Evolutionary conservation across 306 rosid genomes (phyloP), one percentile per base, ranked within the genome.

Genomic region (Prosopis cineraria): DNA sequence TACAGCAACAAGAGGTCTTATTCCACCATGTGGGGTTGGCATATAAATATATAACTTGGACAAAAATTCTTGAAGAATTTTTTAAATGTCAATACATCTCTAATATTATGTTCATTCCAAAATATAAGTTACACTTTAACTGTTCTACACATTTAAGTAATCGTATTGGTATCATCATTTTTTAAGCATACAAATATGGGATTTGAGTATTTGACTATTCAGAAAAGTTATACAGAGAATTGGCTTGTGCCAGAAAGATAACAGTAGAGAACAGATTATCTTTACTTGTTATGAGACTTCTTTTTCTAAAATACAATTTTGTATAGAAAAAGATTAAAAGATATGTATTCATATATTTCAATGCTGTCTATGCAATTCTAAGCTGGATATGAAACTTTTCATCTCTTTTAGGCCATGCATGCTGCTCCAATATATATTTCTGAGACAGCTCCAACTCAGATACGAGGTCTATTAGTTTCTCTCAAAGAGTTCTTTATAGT

Each of bases 341-440:
- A 40, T 33, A 62, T 13, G 33, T 67, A 52, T 11, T 27, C 3
- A 39, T 39, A 11, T 14, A 6, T 22, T 60, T 44, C 41, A 31
- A 13, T 76, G 22, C 36, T 78, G 58, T 50, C 11, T 71, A 30
- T 8, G 62, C 48, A 36, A 80, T 52, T 58, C 43, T 22, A 74
- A 56, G 73, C 65, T 55, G 55, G 59, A 72, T 44, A 72, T 64
- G 31, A 48, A 53, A 73, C 74, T 74, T 83, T 72, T 83, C 43
- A 75, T 90, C 62, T 68, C 76, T 79, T 76, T 55, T 79, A 95
- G 99, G 93, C 99, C 58, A 91, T 95, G 99, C 99, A 95, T 81
- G 95, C 98, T 68, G 98, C 98, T 82, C 98, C 98, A 12, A 91
- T 93, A 93, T 95, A 95, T 85, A 95, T 95, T 76, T 95, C 99